Conservation (phyloP, 768 basidiomycete species). For the Pisolithus albus region DNA sequence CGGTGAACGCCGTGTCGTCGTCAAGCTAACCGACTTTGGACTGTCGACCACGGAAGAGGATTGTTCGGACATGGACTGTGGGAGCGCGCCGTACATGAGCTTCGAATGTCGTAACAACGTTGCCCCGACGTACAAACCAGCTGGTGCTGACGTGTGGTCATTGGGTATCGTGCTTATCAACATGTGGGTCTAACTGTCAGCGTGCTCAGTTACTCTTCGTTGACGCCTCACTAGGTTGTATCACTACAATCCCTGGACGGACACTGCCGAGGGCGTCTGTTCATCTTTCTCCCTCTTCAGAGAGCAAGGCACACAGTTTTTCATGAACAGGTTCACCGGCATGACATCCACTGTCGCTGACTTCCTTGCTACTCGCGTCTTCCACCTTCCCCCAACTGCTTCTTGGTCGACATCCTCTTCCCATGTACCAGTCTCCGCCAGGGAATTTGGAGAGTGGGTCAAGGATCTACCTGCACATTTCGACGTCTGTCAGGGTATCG, state of each 20-base stretch:
- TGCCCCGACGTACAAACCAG: slow-evolving; percentile 88
- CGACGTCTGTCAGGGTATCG: slow-evolving; percentile 29
- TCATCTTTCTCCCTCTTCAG: slow-evolving; percentile 78
- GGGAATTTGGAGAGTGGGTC: slow-evolving; percentile 82
- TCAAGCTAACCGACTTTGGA: slow-evolving; percentile 97
- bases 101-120: slow-evolving; percentile 98
- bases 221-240: slow-evolving; percentile 60
- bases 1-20: slow-evolving; percentile 81
- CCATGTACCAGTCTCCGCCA: slow-evolving; percentile 51
- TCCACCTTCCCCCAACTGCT: slow-evolving; percentile 66
- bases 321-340: slow-evolving; percentile 84
- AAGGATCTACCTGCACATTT: slow-evolving; percentile 74
- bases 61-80: slow-evolving; percentile 96
- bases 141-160: slow-evolving; percentile 97
- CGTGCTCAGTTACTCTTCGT: neutral
- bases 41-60: slow-evolving; percentile 84
- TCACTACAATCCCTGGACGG: slow-evolving; percentile 97
- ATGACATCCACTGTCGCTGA: slow-evolving; percentile 84
- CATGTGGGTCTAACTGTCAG: slow-evolving; percentile 50
- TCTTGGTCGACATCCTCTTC: slow-evolving; percentile 18
- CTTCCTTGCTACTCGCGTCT: slow-evolving; percentile 77
- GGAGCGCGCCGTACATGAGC: slow-evolving; percentile 98
- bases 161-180: slow-evolving; percentile 98
- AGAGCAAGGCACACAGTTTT: slow-evolving; percentile 74
- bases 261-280: slow-evolving; percentile 77